Base-by-base conservation (phyloP, 1,139 yeast species). In the Debaryomycetaceae sp. region DNA sequence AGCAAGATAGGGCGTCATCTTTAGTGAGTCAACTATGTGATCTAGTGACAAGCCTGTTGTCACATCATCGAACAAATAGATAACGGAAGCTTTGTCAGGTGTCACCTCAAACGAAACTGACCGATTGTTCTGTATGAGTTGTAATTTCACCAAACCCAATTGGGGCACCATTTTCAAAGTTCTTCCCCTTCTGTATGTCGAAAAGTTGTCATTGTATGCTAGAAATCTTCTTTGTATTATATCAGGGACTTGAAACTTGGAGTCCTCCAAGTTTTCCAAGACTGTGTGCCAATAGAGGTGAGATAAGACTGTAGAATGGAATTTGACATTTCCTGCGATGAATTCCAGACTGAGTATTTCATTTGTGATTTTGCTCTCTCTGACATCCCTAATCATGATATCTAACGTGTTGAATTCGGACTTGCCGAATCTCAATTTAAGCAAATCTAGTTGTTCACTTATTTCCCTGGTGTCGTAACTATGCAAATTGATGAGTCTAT, bases 321-420 rank as follows among this genome's bases (percentile, higher is more conserved):
- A 59, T 0, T 43, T 39, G 13, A 36, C 47, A 20, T 36, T 36
- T 35, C 22, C 63, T 34, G 7, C 5, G 38, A 6, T 38, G 34
- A n/a, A 13, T 7, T n/a, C 36, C 24, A 39, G 24, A 37, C 58
- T 61, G 36, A 75, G 58, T 5, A 52, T 48, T 4, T 52, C 47
- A 46, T 77, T 72, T n/a, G 76, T 55, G 2, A 47, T 49, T 41
- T 68, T 62, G 50, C 89, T 83, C 34, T 75, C 76, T n/a, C 66
- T 57, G 30, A 91, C 75, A 62, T 93, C 99, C 39, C 79, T 69
- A 24, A 90, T 72, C 99, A 93, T 93, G 6, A 93, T 88, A 58
- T 88, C 96, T 45, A 91, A 70, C 38, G 80, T 80, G 39, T 77
- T 78, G 52, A 91, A 76, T 46, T 83, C 85, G 45, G 70, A 61